Conservation (phyloP, 1,139 yeast species). For the Eremothecium gossypii region DNA sequence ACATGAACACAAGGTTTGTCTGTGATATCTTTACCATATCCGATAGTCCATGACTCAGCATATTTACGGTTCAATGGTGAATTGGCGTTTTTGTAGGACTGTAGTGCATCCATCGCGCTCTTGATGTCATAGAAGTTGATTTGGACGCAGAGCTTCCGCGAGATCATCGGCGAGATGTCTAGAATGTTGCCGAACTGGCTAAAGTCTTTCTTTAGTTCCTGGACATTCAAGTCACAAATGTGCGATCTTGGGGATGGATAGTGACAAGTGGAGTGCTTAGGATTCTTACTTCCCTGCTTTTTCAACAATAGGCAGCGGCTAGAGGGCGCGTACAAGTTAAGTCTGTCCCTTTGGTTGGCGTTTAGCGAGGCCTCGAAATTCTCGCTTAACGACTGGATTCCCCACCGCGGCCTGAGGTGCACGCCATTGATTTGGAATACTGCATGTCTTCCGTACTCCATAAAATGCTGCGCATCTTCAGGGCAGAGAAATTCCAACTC, state of each 20-base stretch:
- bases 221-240: conserved; percentile 33
- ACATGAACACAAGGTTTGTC: conserved; percentile 41
- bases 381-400: conserved; percentile 15
- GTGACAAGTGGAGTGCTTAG: conserved; percentile 16
- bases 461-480: conserved; percentile 49
- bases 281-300: conserved; percentile 16
- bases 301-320: conserved; percentile 36
- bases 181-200: conserved; percentile 48
- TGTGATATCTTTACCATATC: conserved; percentile 62
- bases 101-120: conserved; percentile 57
- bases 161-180: conserved; percentile 60
- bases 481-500: conserved; percentile 48
- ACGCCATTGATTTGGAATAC: conserved; percentile 55
- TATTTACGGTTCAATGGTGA: conserved; percentile 41
- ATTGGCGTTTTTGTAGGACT: conserved; percentile 31
- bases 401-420: conserved; percentile 35
- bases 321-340: conserved; percentile 19
- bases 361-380: conserved; percentile 5
- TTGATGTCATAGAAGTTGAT: conserved; percentile 54
- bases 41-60: conserved; percentile 46
- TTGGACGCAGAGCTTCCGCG: conserved; percentile 53
- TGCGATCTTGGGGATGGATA: conserved; percentile 30
- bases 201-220: conserved; percentile 43
- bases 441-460: conserved; percentile 45
- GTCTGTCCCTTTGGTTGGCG: conserved; percentile 20